A percentile compares a stretch with the other conserved stretches of the same genome.
phyloP scores from a whole-genome alignment of 1,139 yeast genomes.

The Candida freyschussii region DNA sequence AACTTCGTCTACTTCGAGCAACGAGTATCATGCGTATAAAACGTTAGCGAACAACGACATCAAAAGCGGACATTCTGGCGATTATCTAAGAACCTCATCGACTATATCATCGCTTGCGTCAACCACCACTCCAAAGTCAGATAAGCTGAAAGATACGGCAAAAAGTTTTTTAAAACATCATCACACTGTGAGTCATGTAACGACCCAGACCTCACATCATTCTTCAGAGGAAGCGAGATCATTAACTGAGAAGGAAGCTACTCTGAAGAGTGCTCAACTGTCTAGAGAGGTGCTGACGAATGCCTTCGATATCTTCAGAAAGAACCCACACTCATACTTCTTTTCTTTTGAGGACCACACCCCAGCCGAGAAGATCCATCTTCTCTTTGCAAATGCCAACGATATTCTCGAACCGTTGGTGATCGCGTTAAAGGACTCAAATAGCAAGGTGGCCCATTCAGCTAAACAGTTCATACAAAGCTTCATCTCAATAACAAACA shows the following conservation, averaged over 20 bases:
- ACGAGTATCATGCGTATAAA: slow-evolving; percentile 13
- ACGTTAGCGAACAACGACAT: slow-evolving; percentile 1
- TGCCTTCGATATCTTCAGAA: slow-evolving; percentile 25
- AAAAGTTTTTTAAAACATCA: slow-evolving; percentile 22
- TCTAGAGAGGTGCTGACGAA: slow-evolving; percentile 25
- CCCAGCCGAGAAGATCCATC: slow-evolving; percentile 14
- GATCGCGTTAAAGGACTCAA: slow-evolving; percentile 24
- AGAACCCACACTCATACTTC: slow-evolving; percentile 25
- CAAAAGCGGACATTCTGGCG: slow-evolving; percentile 2
- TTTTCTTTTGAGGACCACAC: slow-evolving; percentile 15
- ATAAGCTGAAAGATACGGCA: slow-evolving; percentile 23
- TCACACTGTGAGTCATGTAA: slow-evolving; percentile 14
- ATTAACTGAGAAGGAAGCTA: slow-evolving; percentile 12
- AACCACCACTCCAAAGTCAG: slow-evolving; percentile 19
- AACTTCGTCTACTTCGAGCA: slow-evolving; percentile 17
- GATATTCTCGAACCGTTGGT: slow-evolving; percentile 24
- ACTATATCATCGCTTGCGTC: slow-evolving; percentile 18
- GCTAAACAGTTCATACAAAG: slow-evolving; percentile 21
- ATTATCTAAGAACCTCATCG: slow-evolving; percentile 12
- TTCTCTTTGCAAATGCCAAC: slow-evolving; percentile 9
- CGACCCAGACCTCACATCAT: slow-evolving; percentile 4
- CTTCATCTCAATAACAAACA: slow-evolving; percentile 14
- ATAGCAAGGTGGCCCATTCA: slow-evolving; percentile 18
- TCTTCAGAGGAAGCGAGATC: slow-evolving; percentile 16
- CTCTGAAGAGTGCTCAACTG: slow-evolving; percentile 10